Evolutionary conservation across 768 basidiomycete species (phyloP).

Genomic region (Suillus tomentosus): DNA sequence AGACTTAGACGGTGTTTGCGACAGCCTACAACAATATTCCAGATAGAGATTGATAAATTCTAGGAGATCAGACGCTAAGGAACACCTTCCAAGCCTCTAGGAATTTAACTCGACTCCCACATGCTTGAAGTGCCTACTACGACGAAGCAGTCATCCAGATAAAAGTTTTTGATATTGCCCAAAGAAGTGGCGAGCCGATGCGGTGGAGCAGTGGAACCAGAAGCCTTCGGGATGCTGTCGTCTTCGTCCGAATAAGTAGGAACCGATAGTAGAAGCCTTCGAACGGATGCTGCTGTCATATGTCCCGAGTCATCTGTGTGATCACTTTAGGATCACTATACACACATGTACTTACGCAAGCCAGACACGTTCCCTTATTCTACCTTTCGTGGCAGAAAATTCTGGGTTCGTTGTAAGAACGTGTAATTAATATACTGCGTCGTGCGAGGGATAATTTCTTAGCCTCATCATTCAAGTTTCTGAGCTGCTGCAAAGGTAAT

Average conservation of each 20-base stretch:
- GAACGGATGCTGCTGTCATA: neutral
- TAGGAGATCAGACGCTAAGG: neutral
- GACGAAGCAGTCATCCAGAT: neutral
- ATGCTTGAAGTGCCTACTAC: neutral
- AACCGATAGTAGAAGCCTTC: neutral
- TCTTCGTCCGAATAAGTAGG: neutral
- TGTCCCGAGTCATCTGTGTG: neutral
- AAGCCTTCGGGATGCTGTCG: neutral
- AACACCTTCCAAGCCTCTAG: neutral
- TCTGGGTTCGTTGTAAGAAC: no score
- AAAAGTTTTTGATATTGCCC: neutral
- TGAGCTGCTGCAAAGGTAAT: no score
- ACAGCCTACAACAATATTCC: neutral
- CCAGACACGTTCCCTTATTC: neutral
- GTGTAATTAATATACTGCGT: no score
- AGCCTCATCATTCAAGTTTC: no score
- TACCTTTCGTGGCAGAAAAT: neutral
- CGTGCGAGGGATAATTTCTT: no score
- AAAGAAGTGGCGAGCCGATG: neutral
- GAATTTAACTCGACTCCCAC: neutral
- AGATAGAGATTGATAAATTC: neutral
- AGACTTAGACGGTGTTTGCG: neutral
- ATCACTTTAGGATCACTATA: neutral
- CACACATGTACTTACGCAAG: neutral
- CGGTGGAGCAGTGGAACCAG: neutral